Evolutionary conservation across 768 basidiomycete species (phyloP).

Genomic region (Hypsizygus marmoreus): DNA sequence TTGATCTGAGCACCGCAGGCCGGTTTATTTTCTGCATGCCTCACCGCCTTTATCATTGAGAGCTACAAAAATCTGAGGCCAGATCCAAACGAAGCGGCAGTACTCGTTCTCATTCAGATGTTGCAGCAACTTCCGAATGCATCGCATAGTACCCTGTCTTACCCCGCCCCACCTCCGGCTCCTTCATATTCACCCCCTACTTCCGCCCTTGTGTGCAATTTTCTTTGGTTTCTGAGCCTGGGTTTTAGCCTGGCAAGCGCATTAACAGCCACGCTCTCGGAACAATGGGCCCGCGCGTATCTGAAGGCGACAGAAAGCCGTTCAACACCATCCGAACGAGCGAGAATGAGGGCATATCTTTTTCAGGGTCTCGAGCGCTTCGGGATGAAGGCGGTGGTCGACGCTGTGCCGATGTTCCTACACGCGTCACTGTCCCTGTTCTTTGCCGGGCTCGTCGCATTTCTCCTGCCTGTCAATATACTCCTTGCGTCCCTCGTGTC

Average conservation of each 20-base stretch:
- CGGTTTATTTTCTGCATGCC: slow-evolving; percentile 24
- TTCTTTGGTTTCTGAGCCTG: slow-evolving; percentile 27
- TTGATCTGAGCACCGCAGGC: slow-evolving; percentile 10
- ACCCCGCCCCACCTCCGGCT: not conserved
- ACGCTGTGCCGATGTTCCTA: too few species aligned
- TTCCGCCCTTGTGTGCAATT: slow-evolving; percentile 21
- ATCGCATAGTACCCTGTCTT: not conserved
- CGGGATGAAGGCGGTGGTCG: not conserved
- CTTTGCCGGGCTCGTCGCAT: not conserved
- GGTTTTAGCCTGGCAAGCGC: slow-evolving; percentile 27
- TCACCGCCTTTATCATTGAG: slow-evolving; percentile 27
- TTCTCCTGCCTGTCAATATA: not conserved
- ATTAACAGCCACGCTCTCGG: slow-evolving; percentile 26
- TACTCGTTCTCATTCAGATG: slow-evolving; percentile 6
- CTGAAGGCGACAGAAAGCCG: slow-evolving; percentile 4
- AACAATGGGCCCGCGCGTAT: slow-evolving; percentile 17
- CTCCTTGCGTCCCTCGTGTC: not conserved
- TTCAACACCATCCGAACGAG: slow-evolving; percentile 4
- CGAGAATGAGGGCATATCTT: slow-evolving; percentile 10
- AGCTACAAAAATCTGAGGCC: slow-evolving; percentile 20
- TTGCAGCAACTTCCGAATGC: not conserved
- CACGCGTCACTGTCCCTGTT: not conserved
- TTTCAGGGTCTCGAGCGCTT: too few species aligned
- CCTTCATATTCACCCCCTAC: slow-evolving; percentile 16
- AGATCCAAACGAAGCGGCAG: slow-evolving; percentile 12